Evolutionary conservation across 2,329 filamentous ascomycete genomes (phyloP).

Genomic region (Diplodia seriata): DNA sequence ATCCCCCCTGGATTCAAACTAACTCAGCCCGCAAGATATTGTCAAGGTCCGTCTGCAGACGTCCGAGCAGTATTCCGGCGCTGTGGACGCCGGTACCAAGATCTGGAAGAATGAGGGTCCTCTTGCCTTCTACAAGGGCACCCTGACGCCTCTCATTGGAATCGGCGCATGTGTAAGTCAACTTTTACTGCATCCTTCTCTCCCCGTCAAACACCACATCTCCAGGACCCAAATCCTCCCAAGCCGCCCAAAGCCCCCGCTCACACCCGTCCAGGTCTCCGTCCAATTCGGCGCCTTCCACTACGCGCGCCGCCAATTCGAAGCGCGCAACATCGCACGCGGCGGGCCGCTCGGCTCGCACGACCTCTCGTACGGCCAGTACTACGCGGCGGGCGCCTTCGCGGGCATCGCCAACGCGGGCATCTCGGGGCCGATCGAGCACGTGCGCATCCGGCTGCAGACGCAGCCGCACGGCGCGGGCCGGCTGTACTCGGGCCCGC

Average conservation of each 20-base stretch:
- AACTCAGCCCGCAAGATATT: slow-evolving; percentile 68
- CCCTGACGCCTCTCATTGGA: slow-evolving; percentile 89
- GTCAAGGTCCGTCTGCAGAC: slow-evolving; percentile 98
- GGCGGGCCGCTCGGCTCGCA: slow-evolving; percentile 41
- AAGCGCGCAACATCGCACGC: slow-evolving; percentile 69
- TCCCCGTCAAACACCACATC: too few relatives aligned
- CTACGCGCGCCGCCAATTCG: slow-evolving; percentile 84
- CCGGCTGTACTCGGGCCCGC: slow-evolving; percentile 80
- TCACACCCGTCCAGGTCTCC: slow-evolving; percentile 61
- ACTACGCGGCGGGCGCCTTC: slow-evolving; percentile 89
- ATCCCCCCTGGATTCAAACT: slow-evolving; percentile 33
- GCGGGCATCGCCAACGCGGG: slow-evolving; percentile 89
- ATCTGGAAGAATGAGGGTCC: slow-evolving; percentile 91
- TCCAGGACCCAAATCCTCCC: too few relatives aligned
- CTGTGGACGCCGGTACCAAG: slow-evolving; percentile 77
- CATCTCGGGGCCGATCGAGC: slow-evolving; percentile 91
- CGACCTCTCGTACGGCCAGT: slow-evolving; percentile 78
- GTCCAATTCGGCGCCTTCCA: slow-evolving; percentile 98
- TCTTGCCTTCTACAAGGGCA: slow-evolving; percentile 97
- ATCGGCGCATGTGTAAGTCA: slow-evolving; percentile 86
- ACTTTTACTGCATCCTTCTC: neutral
- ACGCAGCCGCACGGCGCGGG: slow-evolving; percentile 88
- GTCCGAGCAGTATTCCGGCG: slow-evolving; percentile 78
- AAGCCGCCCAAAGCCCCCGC: neutral
- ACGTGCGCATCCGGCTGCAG: slow-evolving; percentile 93